These are phyloP conservation scores for Actinomortierella wolfii DNA, from an alignment of 371 early-diverging fungal species.

Conservation along the genomic window DNA sequence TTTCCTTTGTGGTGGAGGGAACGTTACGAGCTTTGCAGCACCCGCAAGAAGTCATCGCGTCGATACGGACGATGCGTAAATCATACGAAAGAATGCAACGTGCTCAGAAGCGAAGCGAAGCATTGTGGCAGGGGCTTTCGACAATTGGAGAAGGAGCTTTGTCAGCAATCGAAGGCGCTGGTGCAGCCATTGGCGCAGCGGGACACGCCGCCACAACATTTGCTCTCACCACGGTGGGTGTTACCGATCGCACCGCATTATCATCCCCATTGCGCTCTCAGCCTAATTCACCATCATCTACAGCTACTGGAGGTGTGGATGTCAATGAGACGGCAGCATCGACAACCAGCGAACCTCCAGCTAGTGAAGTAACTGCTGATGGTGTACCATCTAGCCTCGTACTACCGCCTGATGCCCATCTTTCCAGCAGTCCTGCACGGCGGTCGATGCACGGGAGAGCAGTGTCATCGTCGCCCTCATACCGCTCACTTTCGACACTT, in stretches of 20 bases:
- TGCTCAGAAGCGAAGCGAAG: slow-evolving; percentile 22
- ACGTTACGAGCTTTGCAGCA: slow-evolving; percentile 35
- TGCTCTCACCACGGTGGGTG: no score
- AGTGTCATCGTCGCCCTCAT: no score
- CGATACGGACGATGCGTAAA: slow-evolving; percentile 21
- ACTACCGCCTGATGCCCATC: no score
- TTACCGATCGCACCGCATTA: not conserved
- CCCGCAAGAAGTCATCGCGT: slow-evolving; percentile 30
- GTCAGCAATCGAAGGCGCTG: slow-evolving; percentile 31
- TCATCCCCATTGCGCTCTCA: not conserved
- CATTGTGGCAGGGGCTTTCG: slow-evolving; percentile 33
- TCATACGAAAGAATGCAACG: slow-evolving; percentile 20
- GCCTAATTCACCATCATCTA: not conserved
- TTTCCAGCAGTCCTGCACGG: no score
- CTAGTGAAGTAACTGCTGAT: no score
- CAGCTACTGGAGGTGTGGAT: slow-evolving; percentile 4
- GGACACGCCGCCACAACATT: slow-evolving; percentile 20
- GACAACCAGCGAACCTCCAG: no score
- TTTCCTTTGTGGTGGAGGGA: slow-evolving; percentile 45
- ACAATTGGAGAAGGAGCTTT: slow-evolving; percentile 31
- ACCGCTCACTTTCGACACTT: no score
- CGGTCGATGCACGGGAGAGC: no score
- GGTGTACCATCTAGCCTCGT: no score
- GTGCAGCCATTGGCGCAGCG: slow-evolving; percentile 28
- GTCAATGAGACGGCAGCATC: slow-evolving; percentile 9